phyloP scores from a whole-genome alignment of 2,329 filamentous ascomycete genomes.

The Aphanoascus verrucosus region DNA sequence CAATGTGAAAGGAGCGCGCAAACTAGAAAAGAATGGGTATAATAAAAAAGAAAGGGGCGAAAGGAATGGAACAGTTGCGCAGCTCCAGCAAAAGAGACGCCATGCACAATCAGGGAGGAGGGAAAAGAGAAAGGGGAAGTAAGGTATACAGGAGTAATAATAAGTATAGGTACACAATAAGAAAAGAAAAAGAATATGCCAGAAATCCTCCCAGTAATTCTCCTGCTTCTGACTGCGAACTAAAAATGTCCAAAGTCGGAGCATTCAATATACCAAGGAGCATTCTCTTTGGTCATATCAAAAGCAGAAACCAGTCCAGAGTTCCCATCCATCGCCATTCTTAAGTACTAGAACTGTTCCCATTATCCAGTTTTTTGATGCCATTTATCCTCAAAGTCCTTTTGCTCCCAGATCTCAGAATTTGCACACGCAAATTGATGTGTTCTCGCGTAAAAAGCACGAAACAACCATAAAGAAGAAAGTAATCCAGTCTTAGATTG shows the following conservation, averaged over 20 bases:
- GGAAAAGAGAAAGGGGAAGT: background rate
- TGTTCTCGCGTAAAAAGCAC: background rate
- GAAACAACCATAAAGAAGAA: background rate
- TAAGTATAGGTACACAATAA: slow-evolving; percentile 10
- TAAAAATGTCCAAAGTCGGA: background rate
- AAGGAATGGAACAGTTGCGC: background rate
- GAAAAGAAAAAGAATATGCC: background rate
- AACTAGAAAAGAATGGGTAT: background rate
- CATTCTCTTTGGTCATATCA: background rate
- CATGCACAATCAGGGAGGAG: background rate
- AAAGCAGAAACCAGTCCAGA: background rate
- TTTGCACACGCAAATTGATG: background rate
- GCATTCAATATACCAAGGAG: background rate
- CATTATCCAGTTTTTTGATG: background rate
- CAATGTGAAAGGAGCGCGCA: background rate
- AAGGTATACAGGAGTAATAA: slow-evolving; percentile 10
- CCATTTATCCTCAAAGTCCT: slow-evolving; percentile 5
- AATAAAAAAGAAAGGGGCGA: background rate
- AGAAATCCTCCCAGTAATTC: background rate
- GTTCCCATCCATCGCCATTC: background rate
- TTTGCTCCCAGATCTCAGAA: background rate
- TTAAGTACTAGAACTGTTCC: background rate
- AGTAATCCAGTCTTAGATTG: background rate
- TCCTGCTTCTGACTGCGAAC: background rate
- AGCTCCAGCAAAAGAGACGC: background rate